phyloP scores from a whole-genome alignment of 2,329 filamentous ascomycete species.

The Gaeumannomyces sp. region DNA sequence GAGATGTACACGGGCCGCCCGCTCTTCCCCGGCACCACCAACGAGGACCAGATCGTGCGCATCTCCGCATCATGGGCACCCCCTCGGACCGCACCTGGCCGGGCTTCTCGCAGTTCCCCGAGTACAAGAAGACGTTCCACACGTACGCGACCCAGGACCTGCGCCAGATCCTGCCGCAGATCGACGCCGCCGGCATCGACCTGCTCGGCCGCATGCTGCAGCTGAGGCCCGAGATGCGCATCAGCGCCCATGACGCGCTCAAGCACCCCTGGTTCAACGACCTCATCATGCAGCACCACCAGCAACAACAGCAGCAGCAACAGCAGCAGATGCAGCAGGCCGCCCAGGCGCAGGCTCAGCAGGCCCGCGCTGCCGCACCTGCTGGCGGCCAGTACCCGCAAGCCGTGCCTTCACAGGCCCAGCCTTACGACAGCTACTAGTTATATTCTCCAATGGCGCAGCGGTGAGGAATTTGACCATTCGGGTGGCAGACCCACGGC shows the following conservation, averaged over 20 bases:
- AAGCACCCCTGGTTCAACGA: conserved; percentile 91
- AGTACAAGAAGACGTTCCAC: conserved; percentile 94
- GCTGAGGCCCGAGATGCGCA: conserved; percentile 81
- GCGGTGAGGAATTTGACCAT: background rate
- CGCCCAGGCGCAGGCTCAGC: conserved; percentile 9
- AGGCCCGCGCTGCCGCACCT: conserved; percentile 11
- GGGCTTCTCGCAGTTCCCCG: conserved; percentile 89
- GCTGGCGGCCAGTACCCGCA: conserved; percentile 18
- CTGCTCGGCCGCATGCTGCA: conserved; percentile 88
- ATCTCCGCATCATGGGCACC: conserved; percentile 98
- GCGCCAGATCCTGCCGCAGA: conserved; percentile 77
- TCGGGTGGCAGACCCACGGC: background rate
- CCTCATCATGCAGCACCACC: conserved; percentile 51
- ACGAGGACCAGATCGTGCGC: conserved; percentile 93
- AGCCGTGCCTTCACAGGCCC: conserved; percentile 5
- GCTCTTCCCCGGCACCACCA: conserved; percentile 93
- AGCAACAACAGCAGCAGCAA: background rate
- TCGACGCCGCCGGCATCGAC: conserved; percentile 82
- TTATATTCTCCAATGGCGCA: background rate
- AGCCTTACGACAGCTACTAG: conserved; percentile 9
- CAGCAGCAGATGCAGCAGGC: conserved; percentile 10
- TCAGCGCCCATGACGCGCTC: conserved; percentile 80
- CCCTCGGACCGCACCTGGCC: conserved; percentile 95
- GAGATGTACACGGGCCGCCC: conserved; percentile 98
- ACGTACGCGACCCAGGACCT: conserved; percentile 92